Evolutionary conservation across 2,329 filamentous ascomycete species (phyloP).

Genomic region (Cercospora sp.): DNA sequence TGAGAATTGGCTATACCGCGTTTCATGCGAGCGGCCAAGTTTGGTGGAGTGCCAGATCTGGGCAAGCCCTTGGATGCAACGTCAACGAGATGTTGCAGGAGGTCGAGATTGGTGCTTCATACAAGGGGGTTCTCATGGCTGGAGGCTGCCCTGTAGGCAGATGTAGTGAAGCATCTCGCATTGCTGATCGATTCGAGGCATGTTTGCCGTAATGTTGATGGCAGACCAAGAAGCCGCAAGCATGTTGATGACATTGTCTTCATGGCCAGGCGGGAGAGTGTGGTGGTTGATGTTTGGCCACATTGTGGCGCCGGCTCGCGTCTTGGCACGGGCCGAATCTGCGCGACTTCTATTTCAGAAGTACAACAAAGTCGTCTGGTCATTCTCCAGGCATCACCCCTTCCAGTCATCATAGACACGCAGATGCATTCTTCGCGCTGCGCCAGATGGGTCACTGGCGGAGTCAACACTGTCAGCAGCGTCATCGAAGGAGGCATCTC

Average conservation of each 20-base stretch:
- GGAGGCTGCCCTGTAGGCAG: constrained; percentile 46
- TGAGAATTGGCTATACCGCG: constrained; percentile 49
- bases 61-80: constrained; percentile 69
- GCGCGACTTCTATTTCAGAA: background rate
- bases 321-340: background rate
- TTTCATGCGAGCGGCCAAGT: constrained; percentile 69
- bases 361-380: background rate
- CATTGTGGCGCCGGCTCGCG: background rate
- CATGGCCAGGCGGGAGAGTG: background rate
- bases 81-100: background rate
- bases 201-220: constrained; percentile 13
- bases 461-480: background rate
- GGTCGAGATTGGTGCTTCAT: constrained; percentile 30
- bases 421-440: background rate
- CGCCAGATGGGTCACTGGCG: background rate
- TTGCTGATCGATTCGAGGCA: background rate
- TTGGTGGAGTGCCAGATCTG: constrained; percentile 64
- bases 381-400: background rate
- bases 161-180: constrained; percentile 55
- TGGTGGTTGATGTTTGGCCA: background rate
- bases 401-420: background rate
- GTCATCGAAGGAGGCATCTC: background rate
- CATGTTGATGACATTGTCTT: constrained; percentile 12
- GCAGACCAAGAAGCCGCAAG: constrained; percentile 15
- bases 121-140: constrained; percentile 88